Conservation (phyloP, 495 filamentous ascomycete species). For the Trichoderma asperelloides region DNA sequence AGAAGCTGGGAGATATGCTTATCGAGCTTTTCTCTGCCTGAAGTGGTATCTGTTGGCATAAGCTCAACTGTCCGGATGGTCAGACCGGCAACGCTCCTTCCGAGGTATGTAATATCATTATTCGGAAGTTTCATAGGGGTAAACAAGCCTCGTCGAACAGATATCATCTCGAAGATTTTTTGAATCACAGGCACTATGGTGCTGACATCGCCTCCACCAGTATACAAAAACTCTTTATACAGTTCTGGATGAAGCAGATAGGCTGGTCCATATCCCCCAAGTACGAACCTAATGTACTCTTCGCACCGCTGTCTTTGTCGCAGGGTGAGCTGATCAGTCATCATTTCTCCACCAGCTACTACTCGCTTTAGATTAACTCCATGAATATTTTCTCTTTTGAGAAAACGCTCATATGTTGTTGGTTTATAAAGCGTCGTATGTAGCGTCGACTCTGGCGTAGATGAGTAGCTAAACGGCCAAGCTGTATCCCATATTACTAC, state of each 20-base stretch:
- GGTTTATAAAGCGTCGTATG: neutral
- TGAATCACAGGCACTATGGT: neutral
- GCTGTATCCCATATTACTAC: neutral
- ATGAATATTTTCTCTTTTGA: neutral
- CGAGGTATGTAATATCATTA: neutral
- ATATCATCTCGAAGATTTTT: neutral
- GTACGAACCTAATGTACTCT: neutral
- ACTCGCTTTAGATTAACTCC: neutral
- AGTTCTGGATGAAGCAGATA: neutral
- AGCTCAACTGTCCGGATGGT: neutral
- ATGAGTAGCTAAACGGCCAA: neutral
- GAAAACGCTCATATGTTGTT: neutral
- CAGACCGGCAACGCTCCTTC: neutral
- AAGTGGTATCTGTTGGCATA: neutral
- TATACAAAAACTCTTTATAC: neutral
- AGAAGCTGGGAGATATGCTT: neutral
- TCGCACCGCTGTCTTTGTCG: neutral
- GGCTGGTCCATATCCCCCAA: neutral
- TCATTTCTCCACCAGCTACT: neutral
- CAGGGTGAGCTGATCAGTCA: neutral
- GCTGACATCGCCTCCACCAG: neutral
- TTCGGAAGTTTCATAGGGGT: neutral
- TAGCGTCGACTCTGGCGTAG: neutral
- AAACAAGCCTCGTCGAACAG: neutral
- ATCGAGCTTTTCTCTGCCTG: neutral